A percentile compares a stretch with the other conserved stretches of the same genome.
phyloP scores from a whole-genome alignment of 78 protist species.

The Polysphondylium violaceum region DNA sequence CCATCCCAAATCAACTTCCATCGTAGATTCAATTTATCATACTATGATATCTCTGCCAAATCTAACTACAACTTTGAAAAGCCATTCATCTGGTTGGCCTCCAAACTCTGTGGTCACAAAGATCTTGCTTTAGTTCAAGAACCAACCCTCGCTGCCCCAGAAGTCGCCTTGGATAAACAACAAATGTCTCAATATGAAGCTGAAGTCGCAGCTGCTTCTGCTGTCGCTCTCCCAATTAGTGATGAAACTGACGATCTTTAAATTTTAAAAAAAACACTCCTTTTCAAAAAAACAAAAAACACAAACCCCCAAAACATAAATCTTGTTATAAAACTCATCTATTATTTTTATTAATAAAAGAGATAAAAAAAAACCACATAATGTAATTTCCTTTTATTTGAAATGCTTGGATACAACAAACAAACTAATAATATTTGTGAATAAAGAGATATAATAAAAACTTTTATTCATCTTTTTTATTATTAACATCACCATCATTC shows the following conservation, averaged over 20 bases:
- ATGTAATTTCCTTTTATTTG: not conserved
- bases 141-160: slow-evolving; percentile 83
- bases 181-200: slow-evolving; percentile 78
- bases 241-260: slow-evolving; percentile 75
- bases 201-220: slow-evolving; percentile 85
- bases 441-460: not conserved
- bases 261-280: too few relatives aligned
- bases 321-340: not conserved
- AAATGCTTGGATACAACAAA: not conserved
- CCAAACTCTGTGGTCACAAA: slow-evolving; percentile 91
- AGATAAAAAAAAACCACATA: not conserved
- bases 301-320: slow-evolving; percentile 1
- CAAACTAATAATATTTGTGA: not conserved
- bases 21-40: slow-evolving; percentile 97
- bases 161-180: slow-evolving; percentile 77
- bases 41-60: slow-evolving; percentile 99
- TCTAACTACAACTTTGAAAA: slow-evolving; percentile 99
- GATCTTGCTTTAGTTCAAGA: slow-evolving; percentile 42
- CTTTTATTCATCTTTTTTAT: not conserved
- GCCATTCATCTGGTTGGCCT: slow-evolving; percentile 99
- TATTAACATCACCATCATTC: not conserved
- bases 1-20: slow-evolving; percentile 98
- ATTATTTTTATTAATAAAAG: too few relatives aligned
- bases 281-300: not conserved
- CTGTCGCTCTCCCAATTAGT: slow-evolving; percentile 87